Conservation (phyloP, 768 basidiomycete genomes). For the Podaxis sp. region DNA sequence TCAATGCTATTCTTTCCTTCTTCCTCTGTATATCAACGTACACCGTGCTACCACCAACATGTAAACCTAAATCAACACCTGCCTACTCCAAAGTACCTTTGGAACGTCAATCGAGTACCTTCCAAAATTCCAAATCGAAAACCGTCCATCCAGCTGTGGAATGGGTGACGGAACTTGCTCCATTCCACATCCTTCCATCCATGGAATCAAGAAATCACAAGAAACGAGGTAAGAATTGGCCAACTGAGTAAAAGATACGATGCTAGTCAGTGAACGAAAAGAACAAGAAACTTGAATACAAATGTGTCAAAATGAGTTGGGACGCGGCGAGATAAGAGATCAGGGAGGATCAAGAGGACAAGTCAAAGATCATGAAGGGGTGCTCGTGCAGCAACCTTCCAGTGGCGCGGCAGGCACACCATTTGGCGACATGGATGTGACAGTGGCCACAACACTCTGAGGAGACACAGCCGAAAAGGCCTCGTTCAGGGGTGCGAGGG, state of each 20-base stretch:
- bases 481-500: not conserved
- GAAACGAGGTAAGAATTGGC: not conserved
- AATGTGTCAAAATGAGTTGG: not conserved
- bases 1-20: not conserved
- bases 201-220: not conserved
- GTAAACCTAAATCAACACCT: not conserved
- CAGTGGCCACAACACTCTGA: not conserved
- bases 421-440: not conserved
- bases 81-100: not conserved
- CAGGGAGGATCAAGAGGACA: not conserved
- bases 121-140: not conserved
- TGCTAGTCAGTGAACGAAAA: slow-evolving; percentile 14
- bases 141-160: not conserved
- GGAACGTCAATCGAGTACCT: not conserved
- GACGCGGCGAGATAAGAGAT: slow-evolving; percentile 8
- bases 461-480: not conserved
- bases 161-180: not conserved
- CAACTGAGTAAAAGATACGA: not conserved
- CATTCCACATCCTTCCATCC: not conserved
- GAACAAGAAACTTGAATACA: not conserved
- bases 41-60: not conserved
- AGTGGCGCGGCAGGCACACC: slow-evolving; percentile 8
- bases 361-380: slow-evolving; percentile 7
- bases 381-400: slow-evolving; percentile 33
- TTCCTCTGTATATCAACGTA: not conserved